These are phyloP conservation scores for Codiaeum variegatum DNA, from an alignment of 441 rosid genomes.

Conservation along the genomic window DNA sequence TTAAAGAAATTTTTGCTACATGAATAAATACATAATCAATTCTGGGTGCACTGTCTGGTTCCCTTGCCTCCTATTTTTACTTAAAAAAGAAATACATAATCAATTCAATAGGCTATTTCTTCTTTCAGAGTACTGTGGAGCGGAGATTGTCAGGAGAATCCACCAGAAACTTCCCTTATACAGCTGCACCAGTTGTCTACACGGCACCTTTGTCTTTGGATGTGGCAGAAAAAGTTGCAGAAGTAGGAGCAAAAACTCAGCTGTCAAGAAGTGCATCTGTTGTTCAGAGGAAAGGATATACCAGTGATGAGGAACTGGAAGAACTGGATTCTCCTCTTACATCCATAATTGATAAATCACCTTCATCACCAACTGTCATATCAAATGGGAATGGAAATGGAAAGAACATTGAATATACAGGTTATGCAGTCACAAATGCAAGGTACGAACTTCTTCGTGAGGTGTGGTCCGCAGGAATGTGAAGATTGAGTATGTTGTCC, in stretches of 20 bases:
- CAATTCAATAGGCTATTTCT: background rate
- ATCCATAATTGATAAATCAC: conserved; percentile 44
- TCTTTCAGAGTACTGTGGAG: conserved; percentile 53
- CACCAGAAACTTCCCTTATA: conserved; percentile 60
- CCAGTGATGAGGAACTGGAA: conserved; percentile 83
- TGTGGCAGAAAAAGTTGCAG: conserved; percentile 60
- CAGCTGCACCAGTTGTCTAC: conserved; percentile 61
- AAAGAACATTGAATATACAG: conserved; percentile 23
- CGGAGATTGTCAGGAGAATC: conserved; percentile 48
- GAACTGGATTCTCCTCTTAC: conserved; percentile 71
- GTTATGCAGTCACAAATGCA: conserved; percentile 31
- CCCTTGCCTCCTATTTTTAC: too few relatives aligned
- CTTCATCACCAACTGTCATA: conserved; percentile 28
- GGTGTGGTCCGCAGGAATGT: conserved; percentile 59
- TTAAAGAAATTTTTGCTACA: conserved; percentile 1
- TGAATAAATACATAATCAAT: background rate
- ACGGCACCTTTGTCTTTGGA: conserved; percentile 51
- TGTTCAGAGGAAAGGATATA: conserved; percentile 78
- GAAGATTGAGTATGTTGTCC: background rate
- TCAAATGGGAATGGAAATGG: conserved; percentile 36
- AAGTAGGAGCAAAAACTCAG: conserved; percentile 37
- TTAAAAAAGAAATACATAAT: background rate
- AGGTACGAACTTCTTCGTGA: conserved; percentile 75
- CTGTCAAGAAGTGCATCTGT: conserved; percentile 51
- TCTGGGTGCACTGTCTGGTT: too few relatives aligned